Conservation (phyloP, 441 rosid species). For the Pelargonium citronellum region DNA sequence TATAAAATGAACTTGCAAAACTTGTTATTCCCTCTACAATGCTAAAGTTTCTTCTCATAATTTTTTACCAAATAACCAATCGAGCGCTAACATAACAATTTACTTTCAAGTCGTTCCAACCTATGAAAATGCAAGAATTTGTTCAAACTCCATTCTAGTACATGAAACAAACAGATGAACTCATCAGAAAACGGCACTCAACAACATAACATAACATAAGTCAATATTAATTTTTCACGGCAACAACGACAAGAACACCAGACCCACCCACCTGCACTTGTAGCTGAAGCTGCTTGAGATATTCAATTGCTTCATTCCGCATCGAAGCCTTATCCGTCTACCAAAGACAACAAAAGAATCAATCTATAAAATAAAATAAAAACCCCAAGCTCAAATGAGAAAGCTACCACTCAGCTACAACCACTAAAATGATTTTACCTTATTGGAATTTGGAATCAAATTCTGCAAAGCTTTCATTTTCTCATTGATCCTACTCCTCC, state of each 20-base stretch:
- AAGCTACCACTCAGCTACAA: background rate
- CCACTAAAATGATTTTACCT: conserved; percentile 35
- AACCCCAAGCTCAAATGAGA: background rate
- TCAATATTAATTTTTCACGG: background rate
- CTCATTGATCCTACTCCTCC: conserved; percentile 91
- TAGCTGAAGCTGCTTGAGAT: conserved; percentile 76
- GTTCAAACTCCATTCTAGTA: background rate
- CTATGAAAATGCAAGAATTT: background rate
- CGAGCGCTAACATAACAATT: background rate
- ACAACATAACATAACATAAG: background rate
- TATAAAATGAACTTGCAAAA: background rate
- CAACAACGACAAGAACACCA: conserved; percentile 3
- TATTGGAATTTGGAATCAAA: conserved; percentile 83
- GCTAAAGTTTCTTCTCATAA: background rate
- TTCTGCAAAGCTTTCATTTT: conserved; percentile 93
- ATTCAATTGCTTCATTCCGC: conserved; percentile 83
- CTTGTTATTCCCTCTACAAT: background rate
- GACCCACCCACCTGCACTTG: conserved; percentile 60
- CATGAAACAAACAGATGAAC: background rate
- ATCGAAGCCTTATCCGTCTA: conserved; percentile 86
- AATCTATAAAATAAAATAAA: background rate
- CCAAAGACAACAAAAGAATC: conserved; percentile 9
- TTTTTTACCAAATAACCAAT: background rate
- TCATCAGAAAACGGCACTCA: background rate
- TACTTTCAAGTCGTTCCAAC: background rate